These are phyloP conservation scores for Coniella lustricola DNA, from an alignment of 2,329 filamentous ascomycete genomes.

Conservation along the genomic window DNA sequence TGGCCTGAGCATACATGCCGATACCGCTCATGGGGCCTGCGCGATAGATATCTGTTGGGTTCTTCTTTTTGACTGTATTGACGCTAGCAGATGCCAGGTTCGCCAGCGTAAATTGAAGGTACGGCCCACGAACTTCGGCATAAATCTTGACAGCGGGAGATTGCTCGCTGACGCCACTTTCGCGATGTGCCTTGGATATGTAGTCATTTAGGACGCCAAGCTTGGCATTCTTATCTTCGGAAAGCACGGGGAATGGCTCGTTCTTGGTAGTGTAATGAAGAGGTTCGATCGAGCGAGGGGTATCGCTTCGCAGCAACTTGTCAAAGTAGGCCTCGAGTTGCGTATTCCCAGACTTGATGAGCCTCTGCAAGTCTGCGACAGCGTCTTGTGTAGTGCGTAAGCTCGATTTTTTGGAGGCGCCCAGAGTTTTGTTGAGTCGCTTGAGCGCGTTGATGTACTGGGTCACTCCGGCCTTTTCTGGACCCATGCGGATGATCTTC, in stretches of 20 bases:
- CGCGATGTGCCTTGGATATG: constrained; percentile 55
- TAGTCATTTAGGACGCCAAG: constrained; percentile 74
- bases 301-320: constrained; percentile 65
- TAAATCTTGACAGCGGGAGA: constrained; percentile 76
- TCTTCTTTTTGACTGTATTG: constrained; percentile 74
- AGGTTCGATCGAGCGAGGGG: constrained; percentile 75
- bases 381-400: constrained; percentile 87
- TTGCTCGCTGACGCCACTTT: constrained; percentile 43
- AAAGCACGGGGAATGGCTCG: constrained; percentile 72
- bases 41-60: constrained; percentile 75
- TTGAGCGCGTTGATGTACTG: constrained; percentile 88
- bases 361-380: constrained; percentile 67
- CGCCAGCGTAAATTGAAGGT: constrained; percentile 72
- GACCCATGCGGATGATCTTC: constrained; percentile 80
- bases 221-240: constrained; percentile 67
- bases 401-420: constrained; percentile 83
- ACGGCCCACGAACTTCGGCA: constrained; percentile 77
- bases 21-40: constrained; percentile 80
- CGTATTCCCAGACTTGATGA: constrained; percentile 71
- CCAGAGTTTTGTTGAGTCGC: constrained; percentile 76
- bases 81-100: constrained; percentile 84
- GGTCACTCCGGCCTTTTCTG: constrained; percentile 70
- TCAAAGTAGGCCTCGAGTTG: constrained; percentile 83
- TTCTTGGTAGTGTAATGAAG: constrained; percentile 90
- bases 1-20: constrained; percentile 75